Conservation (phyloP, 139 green algal species). For the Coccomyxa sp. region DNA sequence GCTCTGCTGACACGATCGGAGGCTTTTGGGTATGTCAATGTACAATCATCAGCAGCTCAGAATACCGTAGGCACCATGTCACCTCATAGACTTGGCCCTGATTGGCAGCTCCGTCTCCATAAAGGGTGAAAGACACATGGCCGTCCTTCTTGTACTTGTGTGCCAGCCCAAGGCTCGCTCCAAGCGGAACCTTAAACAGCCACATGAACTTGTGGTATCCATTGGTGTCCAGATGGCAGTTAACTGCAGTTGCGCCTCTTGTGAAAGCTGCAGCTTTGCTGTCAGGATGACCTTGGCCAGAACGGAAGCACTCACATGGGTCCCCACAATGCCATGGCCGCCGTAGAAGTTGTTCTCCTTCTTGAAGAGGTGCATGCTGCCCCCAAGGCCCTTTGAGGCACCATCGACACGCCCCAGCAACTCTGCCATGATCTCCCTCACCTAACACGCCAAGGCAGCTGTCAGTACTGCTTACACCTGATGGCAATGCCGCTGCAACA, state of each 20-base stretch:
- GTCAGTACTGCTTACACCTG: no score
- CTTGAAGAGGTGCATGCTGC: constrained; percentile 89
- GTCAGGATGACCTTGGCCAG: neutral
- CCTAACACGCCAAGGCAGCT: neutral
- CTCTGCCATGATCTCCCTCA: constrained; percentile 79
- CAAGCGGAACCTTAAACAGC: constrained; percentile 63
- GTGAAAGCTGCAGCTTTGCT: neutral
- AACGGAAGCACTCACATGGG: constrained; percentile 10
- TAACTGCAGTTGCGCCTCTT: no score
- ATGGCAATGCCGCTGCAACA: no score
- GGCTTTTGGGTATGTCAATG: no score
- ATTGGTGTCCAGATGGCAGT: no score
- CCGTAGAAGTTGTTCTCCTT: constrained; percentile 85
- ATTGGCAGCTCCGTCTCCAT: constrained; percentile 77
- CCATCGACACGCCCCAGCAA: constrained; percentile 79
- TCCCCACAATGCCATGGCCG: constrained; percentile 89
- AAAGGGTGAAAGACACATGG: constrained; percentile 70
- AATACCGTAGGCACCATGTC: no score
- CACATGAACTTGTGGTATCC: neutral
- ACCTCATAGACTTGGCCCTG: constrained; percentile 85
- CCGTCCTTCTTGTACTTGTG: constrained; percentile 81
- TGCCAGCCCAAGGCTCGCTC: constrained; percentile 77
- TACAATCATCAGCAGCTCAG: no score
- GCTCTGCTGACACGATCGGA: no score
- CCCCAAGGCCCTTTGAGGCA: constrained; percentile 71